Base-by-base conservation (phyloP, 176 grass and related monocot genomes). In the Tillandsia fasciculata region DNA sequence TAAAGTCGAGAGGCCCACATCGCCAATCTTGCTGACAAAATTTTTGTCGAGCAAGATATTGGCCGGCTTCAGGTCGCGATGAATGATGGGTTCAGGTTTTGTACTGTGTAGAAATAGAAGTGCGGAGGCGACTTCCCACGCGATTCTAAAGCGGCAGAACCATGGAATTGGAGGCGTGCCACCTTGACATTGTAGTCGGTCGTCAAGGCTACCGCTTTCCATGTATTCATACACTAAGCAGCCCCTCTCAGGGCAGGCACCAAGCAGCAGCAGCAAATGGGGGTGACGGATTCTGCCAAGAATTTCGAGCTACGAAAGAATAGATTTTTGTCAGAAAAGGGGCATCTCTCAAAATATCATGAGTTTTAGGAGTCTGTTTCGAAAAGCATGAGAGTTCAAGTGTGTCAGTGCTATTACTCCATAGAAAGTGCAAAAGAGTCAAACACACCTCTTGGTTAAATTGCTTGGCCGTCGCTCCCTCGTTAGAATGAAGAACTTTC, bases 161-260 rank as follows among this genome's bases (percentile, higher is more conserved):
- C 88, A 97, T 49, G 77, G 71, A 64, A 96, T 74, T 54, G 83
- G 86, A 49, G 70, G 26, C 42, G 81, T 85, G 74, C 50, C 76
- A 18, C 70, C 72, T 76, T 79, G 81, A 72, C 77, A 83, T 6
- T 90, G 84, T 51, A 97, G 72, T 73, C 86, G 67, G 67, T 97
- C 93, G 26, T 89, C 93, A 63, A 97, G 84, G 79, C 89, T 97
- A 26, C 93, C 93, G 3, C 85, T 92, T 81, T 97, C 86, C 93
- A 97, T 92, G 74, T 92, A 97, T 70, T 90, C 93, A 2, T 97
- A 92, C 54, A 97, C 90, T 66, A 97, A 76, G 82, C 93, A 97
- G 33, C 81, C 76, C 63, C 42, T 77, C n/a, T 97, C 89, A 15
- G 87, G 83, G 74, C 89, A 90, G 42, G 89, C 89, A 72, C 93